Evolutionary conservation across 768 basidiomycete species (phyloP).

Genomic region (Trametes sanguinea): DNA sequence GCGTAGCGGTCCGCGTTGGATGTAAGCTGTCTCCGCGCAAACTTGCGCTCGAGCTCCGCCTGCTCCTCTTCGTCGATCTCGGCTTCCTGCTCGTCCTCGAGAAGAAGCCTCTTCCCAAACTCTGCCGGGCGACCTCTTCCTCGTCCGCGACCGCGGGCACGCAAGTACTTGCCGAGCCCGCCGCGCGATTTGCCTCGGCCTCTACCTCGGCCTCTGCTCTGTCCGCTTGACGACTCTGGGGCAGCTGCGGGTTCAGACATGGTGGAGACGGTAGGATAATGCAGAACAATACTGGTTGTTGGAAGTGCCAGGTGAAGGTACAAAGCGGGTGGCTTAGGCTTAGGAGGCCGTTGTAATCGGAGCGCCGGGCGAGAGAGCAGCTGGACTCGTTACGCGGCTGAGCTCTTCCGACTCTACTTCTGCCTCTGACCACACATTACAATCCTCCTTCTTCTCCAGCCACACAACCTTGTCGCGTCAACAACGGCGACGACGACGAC

Average conservation of each 20-base stretch:
- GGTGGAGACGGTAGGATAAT: not conserved
- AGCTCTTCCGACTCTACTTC: not conserved
- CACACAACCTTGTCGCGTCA: conserved; percentile 9
- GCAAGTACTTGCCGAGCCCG: conserved; percentile 72
- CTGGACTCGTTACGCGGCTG: not conserved
- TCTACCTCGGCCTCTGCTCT: conserved; percentile 19
- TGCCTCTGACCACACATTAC: not conserved
- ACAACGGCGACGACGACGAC: conserved; percentile 8
- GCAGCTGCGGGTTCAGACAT: not conserved
- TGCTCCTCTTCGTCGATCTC: conserved; percentile 49
- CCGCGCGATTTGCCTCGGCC: conserved; percentile 57
- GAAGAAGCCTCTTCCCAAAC: conserved; percentile 58
- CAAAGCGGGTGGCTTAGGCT: not conserved
- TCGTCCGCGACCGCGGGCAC: conserved; percentile 65
- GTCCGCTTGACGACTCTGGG: not conserved
- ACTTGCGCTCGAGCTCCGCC: conserved; percentile 52
- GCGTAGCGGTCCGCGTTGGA: conserved; percentile 75
- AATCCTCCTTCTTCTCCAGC: too few species aligned
- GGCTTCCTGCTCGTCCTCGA: conserved; percentile 55
- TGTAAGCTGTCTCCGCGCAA: conserved; percentile 57
- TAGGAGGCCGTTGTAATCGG: not conserved
- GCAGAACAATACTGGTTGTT: not conserved
- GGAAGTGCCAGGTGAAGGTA: not conserved
- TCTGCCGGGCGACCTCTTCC: conserved; percentile 65
- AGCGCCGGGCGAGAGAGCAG: conserved; percentile 3